Base-by-base conservation (phyloP, 148 eudicot genomes). In the Dysphania ambrosioides region DNA sequence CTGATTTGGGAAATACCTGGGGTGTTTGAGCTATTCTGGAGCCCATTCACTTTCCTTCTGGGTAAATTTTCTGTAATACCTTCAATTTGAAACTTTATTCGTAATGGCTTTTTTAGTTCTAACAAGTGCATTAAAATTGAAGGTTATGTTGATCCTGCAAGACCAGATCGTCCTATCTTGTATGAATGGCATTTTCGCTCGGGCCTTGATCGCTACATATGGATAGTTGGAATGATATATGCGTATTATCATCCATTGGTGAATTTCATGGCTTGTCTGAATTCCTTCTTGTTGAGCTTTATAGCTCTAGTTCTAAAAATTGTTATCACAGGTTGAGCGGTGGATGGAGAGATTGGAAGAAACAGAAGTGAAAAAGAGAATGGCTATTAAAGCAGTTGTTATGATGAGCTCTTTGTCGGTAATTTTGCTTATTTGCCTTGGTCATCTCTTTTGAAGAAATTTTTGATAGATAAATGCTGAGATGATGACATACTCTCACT, bases 311-410 rank as follows among this genome's bases (percentile, higher is more conserved):
- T 59, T 68, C 36, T 42, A 55, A 53, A 70, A 47, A 47, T 79
- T 38, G 29, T 67, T 72, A 31, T 74, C 68, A 11, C 77, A 95
- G 99, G 93, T 95, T 61, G 99, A 95, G 79, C 88, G 86, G 72
- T 95, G 94, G 99, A 90, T 95, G 99, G 99, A 92, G 75, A 95
- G 90, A 74, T 83, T 95, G 73, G 97, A 95, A 83, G 99, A 90
- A 86, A 61, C 85, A n/a, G 99, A 95, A 75, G 70, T 51, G 35
- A 95, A 84, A 70, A 80, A 83, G 60, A 88, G 85, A 84, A 77
- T 83, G 67, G 72, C 86, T 61, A 84, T 90, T 41, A 95, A 95
- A 86, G 63, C 85, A 42, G 77, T 87, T 51, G 74, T 89, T 74
- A 91, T 79, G 51, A 80, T 78, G 30, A 76, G 79, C 70, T 81